Conservation (phyloP, 2,329 filamentous ascomycete genomes). For the Ustilaginoidea virens region DNA sequence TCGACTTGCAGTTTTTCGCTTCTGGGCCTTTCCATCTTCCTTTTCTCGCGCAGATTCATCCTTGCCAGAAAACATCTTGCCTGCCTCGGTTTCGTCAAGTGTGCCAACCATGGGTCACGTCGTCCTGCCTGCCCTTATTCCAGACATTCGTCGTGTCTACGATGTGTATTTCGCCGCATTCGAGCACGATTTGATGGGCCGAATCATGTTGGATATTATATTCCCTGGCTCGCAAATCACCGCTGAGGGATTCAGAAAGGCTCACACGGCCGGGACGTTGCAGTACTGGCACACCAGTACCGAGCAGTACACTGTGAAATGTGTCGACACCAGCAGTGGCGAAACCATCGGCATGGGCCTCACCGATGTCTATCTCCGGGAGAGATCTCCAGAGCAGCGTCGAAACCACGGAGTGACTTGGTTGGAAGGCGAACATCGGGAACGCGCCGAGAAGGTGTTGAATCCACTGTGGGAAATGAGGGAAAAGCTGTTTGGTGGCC, state of each 20-base stretch:
- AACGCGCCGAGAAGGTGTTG: conserved; percentile 26
- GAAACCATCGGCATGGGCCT: conserved; percentile 31
- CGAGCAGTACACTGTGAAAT: conserved; percentile 31
- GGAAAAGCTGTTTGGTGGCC: conserved; percentile 23
- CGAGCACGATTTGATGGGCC: too few relatives aligned
- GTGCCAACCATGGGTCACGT: too few relatives aligned
- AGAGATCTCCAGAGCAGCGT: conserved; percentile 24
- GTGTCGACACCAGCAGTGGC: conserved; percentile 25
- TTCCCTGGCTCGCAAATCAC: too few relatives aligned
- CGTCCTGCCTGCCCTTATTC: too few relatives aligned
- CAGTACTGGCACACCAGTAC: conserved; percentile 22
- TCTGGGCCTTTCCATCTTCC: too few relatives aligned
- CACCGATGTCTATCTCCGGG: conserved; percentile 24
- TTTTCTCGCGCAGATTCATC: too few relatives aligned
- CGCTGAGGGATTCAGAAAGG: conserved; percentile 24
- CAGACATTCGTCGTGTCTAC: too few relatives aligned
- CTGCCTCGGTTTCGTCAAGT: too few relatives aligned
- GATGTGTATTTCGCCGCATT: too few relatives aligned
- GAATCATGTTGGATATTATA: too few relatives aligned
- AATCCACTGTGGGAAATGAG: conserved; percentile 24
- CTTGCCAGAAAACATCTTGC: too few relatives aligned
- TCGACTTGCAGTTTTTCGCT: too few relatives aligned
- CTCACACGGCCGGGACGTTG: conserved; percentile 24
- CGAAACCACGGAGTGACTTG: conserved; percentile 27
- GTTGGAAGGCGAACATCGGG: conserved; percentile 27